Evolutionary conservation across 1,139 yeast genomes (phyloP).

Genomic region (Candida neerlandica): DNA sequence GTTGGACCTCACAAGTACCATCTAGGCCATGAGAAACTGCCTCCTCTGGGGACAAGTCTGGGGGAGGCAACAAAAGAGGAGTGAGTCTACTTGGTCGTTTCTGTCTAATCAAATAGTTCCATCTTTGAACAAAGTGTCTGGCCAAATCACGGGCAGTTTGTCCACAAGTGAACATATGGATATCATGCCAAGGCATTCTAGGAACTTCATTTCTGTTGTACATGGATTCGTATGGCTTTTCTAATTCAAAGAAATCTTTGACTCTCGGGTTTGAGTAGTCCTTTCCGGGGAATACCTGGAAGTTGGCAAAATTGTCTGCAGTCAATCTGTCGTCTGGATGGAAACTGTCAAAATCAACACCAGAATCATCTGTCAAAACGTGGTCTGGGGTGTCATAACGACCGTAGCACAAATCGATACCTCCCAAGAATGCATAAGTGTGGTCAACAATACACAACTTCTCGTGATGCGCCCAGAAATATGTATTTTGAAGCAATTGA

Average conservation of each 20-base stretch:
- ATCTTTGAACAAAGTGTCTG: constrained; percentile 94
- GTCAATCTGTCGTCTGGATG: constrained; percentile 30
- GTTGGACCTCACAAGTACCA: constrained; percentile 92
- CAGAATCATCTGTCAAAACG: constrained; percentile 76
- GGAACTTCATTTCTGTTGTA: constrained; percentile 81
- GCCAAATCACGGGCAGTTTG: constrained; percentile 91
- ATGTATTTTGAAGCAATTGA: constrained; percentile 89
- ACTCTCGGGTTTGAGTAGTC: constrained; percentile 96
- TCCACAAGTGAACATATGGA: constrained; percentile 96
- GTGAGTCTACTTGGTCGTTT: constrained; percentile 94
- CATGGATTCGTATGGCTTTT: constrained; percentile 90
- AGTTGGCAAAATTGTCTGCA: constrained; percentile 41
- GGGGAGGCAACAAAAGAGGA: constrained; percentile 89
- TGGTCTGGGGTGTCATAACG: constrained; percentile 97
- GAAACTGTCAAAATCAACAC: constrained; percentile 40
- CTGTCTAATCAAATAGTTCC: constrained; percentile 92
- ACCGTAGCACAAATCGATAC: constrained; percentile 93
- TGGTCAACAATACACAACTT: constrained; percentile 86
- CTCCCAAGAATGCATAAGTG: constrained; percentile 89
- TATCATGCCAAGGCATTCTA: constrained; percentile 99
- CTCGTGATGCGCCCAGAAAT: constrained; percentile 99
- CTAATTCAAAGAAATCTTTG: constrained; percentile 78
- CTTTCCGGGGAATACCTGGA: constrained; percentile 91
- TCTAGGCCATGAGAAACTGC: constrained; percentile 60
- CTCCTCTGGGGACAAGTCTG: constrained; percentile 79